These are phyloP conservation scores for Raphidocelis subcapitata DNA, from an alignment of 139 green algal genomes.

Conservation along the genomic window DNA sequence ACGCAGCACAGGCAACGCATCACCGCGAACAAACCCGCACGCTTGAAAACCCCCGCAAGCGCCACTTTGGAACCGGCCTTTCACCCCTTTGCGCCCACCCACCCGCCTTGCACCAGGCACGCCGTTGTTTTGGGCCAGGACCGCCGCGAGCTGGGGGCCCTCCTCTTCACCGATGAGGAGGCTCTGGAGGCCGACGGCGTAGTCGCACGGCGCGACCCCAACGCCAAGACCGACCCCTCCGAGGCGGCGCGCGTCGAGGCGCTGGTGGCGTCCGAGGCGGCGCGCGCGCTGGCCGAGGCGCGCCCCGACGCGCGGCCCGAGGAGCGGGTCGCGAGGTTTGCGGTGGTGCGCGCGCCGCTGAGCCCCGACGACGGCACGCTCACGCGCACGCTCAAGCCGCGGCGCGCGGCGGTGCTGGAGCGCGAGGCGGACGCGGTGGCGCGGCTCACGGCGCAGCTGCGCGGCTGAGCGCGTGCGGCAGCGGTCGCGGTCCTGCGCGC, in stretches of 20 bases:
- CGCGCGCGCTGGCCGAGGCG: neutral
- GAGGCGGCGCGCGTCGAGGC: constrained; percentile 2
- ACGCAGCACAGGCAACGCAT: no score
- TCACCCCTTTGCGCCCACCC: neutral
- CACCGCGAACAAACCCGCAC: no score
- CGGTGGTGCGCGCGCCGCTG: constrained; percentile 60
- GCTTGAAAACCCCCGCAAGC: no score
- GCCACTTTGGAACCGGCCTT: no score
- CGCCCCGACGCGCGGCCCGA: neutral
- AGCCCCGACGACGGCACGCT: constrained; percentile 83
- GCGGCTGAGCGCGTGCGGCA: constrained; percentile 27
- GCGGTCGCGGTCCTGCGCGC: no score
- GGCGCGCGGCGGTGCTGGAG: constrained; percentile 59
- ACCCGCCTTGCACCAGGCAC: constrained; percentile 65
- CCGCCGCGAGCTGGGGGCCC: constrained; percentile 50
- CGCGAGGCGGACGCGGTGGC: constrained; percentile 47
- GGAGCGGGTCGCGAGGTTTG: neutral
- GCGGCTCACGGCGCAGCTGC: constrained; percentile 48
- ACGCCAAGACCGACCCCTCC: neutral
- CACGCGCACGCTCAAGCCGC: constrained; percentile 91
- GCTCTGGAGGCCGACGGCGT: constrained; percentile 8
- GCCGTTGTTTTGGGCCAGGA: constrained; percentile 78
- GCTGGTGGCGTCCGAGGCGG: neutral
- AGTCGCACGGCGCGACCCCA: neutral
- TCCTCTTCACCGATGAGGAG: constrained; percentile 55